A percentile compares a stretch with the other conserved stretches of the same genome.
Evolutionary conservation across 768 basidiomycete genomes (phyloP).

Genomic region (Chalciporus piperatus): DNA sequence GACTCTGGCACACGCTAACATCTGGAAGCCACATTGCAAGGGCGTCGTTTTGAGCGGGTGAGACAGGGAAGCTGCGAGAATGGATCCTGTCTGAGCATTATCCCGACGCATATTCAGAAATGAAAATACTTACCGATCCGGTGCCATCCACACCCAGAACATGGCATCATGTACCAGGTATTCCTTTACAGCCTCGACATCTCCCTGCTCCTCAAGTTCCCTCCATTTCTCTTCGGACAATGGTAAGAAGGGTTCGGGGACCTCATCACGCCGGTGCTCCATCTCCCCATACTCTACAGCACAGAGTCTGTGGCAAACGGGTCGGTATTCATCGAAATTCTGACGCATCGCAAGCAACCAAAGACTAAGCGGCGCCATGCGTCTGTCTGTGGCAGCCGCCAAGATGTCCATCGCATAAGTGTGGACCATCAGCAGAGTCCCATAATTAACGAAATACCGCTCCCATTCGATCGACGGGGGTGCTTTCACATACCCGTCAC

Average conservation of each 20-base stretch:
- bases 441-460: not conserved
- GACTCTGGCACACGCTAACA: no score
- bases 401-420: not conserved
- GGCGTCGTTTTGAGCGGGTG: not conserved
- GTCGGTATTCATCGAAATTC: no score
- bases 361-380: not conserved
- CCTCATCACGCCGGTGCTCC: not conserved
- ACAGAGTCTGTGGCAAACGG: no score
- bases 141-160: not conserved
- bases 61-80: not conserved
- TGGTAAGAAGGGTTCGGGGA: not conserved
- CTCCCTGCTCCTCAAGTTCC: not conserved
- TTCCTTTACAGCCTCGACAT: not conserved
- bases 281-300: not conserved
- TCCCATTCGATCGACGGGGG: not conserved
- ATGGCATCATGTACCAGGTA: not conserved
- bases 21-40: not conserved
- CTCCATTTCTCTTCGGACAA: not conserved
- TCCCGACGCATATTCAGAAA: not conserved
- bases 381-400: not conserved
- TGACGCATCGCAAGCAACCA: not conserved
- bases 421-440: not conserved
- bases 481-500: not conserved
- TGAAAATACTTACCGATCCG: not conserved
- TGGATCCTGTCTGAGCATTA: not conserved